Base-by-base conservation (phyloP, 805 yeast species). In the Metschnikowia noctiluminum region DNA sequence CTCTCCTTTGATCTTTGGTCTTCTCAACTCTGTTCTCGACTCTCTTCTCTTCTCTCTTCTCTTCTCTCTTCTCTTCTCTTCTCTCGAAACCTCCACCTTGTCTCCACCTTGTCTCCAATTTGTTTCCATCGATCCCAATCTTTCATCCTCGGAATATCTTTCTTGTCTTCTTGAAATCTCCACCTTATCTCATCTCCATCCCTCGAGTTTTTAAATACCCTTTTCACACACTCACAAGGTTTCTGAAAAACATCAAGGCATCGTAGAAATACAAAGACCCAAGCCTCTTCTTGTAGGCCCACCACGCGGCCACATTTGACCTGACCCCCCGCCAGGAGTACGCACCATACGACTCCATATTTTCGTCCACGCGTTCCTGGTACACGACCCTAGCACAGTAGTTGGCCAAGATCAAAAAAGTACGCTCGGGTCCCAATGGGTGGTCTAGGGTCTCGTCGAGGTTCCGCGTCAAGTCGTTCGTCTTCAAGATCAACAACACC, bases 391-490 rank as follows among this genome's bases (percentile, higher is more conserved):
- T 69, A 0, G 97, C 91, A 70, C 98, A 94, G 64, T 94, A 92
- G 31, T 81, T 80, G 1, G 96, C 94, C 85, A 94, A 78, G 38
- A 94, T 89, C 55, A 91, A 69, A 56, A 94, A 92, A 0, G 96
- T 87, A 43, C 96, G 74, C 61, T 88, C 92, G 6, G 87, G 85
- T 0, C 98, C 97, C 40, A 91, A 68, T 0, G 97, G 96, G 52
- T 84, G 82, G 41, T 86, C 79, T 48, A 92, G 74, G 47, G 79
- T 74, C 61, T 92, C 98, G 65, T 94, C 99, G 42, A 94, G 72
- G 58, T 84, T 85, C 59, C 99, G 77, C 0, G 96, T 89, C 43
- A 94, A 74, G 69, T 94, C 99, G 63, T 94, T 94, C 0, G 99
- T 95, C 63, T 94, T 94, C 60, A 94, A 71, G 41, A 94, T 88